phyloP scores from a whole-genome alignment of 345 rosid genomes.

The rapeseed (Brassica napus) region DNA sequence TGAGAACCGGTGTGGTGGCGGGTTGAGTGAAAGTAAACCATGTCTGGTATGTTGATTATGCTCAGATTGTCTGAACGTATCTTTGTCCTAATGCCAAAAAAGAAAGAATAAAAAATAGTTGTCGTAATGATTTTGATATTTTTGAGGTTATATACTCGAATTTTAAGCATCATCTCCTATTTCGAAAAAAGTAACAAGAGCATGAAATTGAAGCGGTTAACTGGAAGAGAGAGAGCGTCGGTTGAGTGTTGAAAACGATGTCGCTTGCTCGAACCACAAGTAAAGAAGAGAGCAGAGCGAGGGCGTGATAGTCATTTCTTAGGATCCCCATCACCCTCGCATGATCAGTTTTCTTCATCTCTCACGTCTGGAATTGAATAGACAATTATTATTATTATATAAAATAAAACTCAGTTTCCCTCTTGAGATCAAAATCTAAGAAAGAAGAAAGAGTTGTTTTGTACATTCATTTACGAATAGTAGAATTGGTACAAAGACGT shows the following conservation, averaged over 20 bases:
- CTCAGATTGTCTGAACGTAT: too few relatives aligned
- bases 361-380: conserved; percentile 31
- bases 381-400: background rate
- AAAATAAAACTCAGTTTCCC: background rate
- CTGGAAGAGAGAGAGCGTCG: background rate
- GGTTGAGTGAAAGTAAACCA: background rate
- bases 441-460: background rate
- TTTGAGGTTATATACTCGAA: too few relatives aligned
- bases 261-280: conserved; percentile 12
- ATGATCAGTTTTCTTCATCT: background rate
- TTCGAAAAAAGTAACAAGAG: too few relatives aligned
- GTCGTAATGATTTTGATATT: too few relatives aligned
- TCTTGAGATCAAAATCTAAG: background rate
- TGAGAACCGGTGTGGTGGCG: background rate
- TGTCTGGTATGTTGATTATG: background rate
- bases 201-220: background rate
- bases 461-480: background rate
- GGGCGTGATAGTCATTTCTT: conserved; percentile 1
- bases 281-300: conserved; percentile 6
- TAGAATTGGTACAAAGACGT: background rate
- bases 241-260: conserved; percentile 6
- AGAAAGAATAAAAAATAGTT: too few relatives aligned
- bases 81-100: too few relatives aligned
- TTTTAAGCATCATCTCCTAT: too few relatives aligned
- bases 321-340: background rate